Conservation (phyloP, 164 flowering plant genomes). For the Vitis amurensis region DNA sequence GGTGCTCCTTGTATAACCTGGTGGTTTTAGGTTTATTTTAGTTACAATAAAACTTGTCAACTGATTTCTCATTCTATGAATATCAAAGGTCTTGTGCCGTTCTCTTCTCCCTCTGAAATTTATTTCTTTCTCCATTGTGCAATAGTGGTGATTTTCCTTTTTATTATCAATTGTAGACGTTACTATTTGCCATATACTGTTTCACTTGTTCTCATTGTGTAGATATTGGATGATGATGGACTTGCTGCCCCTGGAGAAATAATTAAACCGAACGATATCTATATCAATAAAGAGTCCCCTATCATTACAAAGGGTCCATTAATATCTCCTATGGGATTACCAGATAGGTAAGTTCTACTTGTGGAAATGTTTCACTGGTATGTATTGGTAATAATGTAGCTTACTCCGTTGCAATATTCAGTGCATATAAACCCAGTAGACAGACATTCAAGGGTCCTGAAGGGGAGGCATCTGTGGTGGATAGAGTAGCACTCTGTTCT, state of each 20-base stretch:
- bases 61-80: background rate
- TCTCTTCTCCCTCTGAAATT: background rate
- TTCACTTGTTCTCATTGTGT: conserved; percentile 14
- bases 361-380: background rate
- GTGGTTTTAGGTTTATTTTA: no score
- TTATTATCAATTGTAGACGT: background rate
- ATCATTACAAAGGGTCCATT: conserved; percentile 24
- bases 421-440: conserved; percentile 44
- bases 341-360: conserved; percentile 45
- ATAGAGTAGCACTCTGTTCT: conserved; percentile 69
- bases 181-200: background rate
- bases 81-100: background rate
- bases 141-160: background rate
- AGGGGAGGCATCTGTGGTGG: conserved; percentile 82
- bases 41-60: no score
- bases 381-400: background rate
- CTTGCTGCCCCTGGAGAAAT: conserved; percentile 90
- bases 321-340: conserved; percentile 28
- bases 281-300: conserved; percentile 67
- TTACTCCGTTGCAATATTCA: conserved; percentile 20
- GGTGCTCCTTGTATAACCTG: no score
- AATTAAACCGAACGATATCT: conserved; percentile 60
- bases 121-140: background rate
- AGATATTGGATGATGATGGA: conserved; percentile 94
- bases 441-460: conserved; percentile 59